Base-by-base conservation (phyloP, 768 basidiomycete genomes). In the Lactarius akahatsu region DNA sequence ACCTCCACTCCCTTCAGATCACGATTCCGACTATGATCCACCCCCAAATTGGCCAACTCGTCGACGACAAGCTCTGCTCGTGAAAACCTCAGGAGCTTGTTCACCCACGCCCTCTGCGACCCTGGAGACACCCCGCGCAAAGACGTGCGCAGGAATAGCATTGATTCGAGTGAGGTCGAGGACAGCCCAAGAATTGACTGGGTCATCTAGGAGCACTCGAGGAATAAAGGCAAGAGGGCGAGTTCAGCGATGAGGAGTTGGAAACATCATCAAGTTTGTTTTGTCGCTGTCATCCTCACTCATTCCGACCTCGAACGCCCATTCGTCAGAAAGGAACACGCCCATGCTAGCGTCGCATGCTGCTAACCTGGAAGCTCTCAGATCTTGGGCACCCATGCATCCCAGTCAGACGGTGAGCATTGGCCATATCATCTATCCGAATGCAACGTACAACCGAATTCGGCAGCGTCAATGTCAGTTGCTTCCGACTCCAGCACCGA, bases 21-120 rank as follows among this genome's bases (percentile, higher is more conserved):
- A 59, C 16, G 70, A 71, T 23, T 71, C 70, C 15, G 70, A 71
- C 60, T 71, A 69, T 58, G 70, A n/a, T n/a, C n/a, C n/a, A n/a
- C n/a, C n/a, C n/a, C n/a, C n/a, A n/a, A n/a, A n/a, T n/a, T n/a
- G n/a, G n/a, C n/a, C n/a, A n/a, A 34, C 40, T 23, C 38, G 4
- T 59, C 45, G 7, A 50, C 55, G 11, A 36, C 55, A 10, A 66
- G 62, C 62, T 61, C 62, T 1, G 68, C 64, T 20, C 68, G 70
- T 36, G 70, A 69, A 23, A 66, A 62, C 26, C 47, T 69, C 54
- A 63, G 36, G 59, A 63, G 63, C 41, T 36, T 71, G 40, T 64
- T 71, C 57, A 55, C 64, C n/a, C 61, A 69, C 23, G 68, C 59
- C 30, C 68, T n/a, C n/a, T n/a, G 68, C 40, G 43, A 52, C 13